These are phyloP conservation scores for Phytophthora syringae DNA, from an alignment of 352 stramenopile species.

Conservation along the genomic window DNA sequence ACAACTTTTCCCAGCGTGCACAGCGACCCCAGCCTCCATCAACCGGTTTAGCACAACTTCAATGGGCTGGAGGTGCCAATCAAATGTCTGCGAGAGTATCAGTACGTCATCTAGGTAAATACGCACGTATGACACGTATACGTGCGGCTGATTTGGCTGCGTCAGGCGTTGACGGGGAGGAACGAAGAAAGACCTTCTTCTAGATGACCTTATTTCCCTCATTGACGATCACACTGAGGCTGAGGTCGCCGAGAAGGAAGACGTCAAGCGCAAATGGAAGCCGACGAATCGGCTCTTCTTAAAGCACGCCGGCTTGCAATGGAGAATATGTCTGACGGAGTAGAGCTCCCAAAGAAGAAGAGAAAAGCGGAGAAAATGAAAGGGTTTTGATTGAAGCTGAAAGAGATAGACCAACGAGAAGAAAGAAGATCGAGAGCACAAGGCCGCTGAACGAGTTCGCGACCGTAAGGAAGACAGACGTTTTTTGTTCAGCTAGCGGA, in stretches of 20 bases:
- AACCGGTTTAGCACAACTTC: no score
- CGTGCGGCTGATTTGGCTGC: neutral
- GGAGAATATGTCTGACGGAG: neutral
- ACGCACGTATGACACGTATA: no score
- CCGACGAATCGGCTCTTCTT: neutral
- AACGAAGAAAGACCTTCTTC: constrained; percentile 11
- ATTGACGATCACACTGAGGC: constrained; percentile 7
- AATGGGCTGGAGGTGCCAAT: no score
- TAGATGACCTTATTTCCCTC: constrained; percentile 13
- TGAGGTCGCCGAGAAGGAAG: constrained; percentile 3
- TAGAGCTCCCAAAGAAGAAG: neutral
- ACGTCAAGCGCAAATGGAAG: constrained; percentile 2
- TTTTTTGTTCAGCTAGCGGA: constrained; percentile 7
- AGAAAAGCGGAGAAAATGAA: constrained; percentile 5
- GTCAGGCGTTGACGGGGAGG: constrained; percentile 2
- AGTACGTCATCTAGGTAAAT: no score
- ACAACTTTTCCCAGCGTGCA: no score
- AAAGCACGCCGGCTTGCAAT: neutral
- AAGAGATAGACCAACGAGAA: constrained; percentile 17
- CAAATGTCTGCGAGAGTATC: no score
- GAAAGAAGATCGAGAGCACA: neutral
- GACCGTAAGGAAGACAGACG: constrained; percentile 9
- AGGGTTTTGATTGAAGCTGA: constrained; percentile 8
- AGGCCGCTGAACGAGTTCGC: constrained; percentile 9
- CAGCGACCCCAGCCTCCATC: no score